Evolutionary conservation across 495 filamentous ascomycete species (phyloP).

Genomic region (Trypethelium eluteriae): DNA sequence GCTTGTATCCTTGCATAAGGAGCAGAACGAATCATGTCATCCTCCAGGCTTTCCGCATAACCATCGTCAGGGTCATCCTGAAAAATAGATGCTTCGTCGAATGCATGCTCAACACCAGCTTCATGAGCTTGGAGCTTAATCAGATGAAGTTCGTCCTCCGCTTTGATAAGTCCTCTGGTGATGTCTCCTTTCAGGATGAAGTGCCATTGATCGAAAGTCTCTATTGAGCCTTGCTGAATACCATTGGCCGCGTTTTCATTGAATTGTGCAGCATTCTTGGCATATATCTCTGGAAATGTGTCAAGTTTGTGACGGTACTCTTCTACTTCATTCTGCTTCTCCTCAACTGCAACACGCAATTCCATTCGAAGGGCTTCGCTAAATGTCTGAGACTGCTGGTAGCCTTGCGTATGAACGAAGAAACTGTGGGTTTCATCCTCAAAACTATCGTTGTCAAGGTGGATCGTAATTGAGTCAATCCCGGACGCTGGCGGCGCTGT

Average conservation of each 20-base stretch:
- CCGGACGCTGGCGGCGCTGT: neutral
- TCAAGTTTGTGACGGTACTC: constrained; percentile 8
- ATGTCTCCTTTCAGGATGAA: constrained; percentile 1
- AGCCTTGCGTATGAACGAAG: neutral
- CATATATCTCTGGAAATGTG: constrained; percentile 1
- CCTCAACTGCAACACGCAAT: neutral
- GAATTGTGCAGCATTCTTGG: neutral
- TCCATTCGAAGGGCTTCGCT: neutral
- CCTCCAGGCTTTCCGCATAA: neutral
- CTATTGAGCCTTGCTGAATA: neutral
- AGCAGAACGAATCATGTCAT: neutral
- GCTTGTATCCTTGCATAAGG: neutral
- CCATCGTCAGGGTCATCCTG: neutral
- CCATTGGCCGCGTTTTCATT: constrained; percentile 1
- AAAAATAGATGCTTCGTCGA: constrained; percentile 2
- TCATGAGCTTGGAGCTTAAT: neutral
- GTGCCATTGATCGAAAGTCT: neutral
- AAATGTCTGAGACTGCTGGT: neutral
- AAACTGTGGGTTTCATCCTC: neutral
- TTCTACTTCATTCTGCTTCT: neutral
- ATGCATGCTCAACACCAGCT: constrained; percentile 3
- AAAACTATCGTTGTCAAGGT: too few relatives aligned
- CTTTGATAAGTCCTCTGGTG: neutral
- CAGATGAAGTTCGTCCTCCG: neutral
- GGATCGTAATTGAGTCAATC: neutral